Base-by-base conservation (phyloP, 495 filamentous ascomycete genomes). In the Hypoxylon trugodes region DNA sequence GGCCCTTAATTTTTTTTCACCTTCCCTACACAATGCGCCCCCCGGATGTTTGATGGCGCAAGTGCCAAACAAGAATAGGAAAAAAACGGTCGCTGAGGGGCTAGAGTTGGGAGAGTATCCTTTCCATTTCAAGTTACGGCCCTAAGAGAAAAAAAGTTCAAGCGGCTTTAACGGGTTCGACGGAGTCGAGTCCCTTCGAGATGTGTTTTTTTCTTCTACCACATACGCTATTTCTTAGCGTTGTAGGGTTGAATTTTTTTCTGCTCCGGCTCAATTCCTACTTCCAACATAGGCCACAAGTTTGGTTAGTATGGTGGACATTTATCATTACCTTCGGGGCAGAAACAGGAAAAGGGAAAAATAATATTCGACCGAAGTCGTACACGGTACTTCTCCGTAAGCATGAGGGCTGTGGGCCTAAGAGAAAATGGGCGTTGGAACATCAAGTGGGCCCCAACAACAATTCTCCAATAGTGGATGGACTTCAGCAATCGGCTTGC, bases 341-440 rank as follows among this genome's bases (percentile, higher is more conserved):
- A 67, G 40, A 67, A 58, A 53, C 64, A 61, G 58, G 51, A 48
- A 62, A 62, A 56, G 30, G 32, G 24, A 15, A 52, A 61, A 52
- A 57, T 48, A 59, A 59, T 59, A 67, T 67, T 67, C 46, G 64
- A 67, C 58, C 52, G 64, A 61, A 59, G 58, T 62, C 35, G 64
- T 67, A 67, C 64, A 59, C 64, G 64, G 64, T 67, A 67, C 64
- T 58, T 61, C 22, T 10, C 43, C 38, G 32, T 40, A 64, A 55
- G 49, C 45, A 40, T 47, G 38, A 19, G 12, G 26, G 28, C 18
- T 43, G 48, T 51, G 46, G 57, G 54, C 50, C 61, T 65, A 55
- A 40, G n/a, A 50, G 21, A 54, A 22, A 60, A 46, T 59, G 66
- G 54, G 60, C 65, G 66, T 59, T 69, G 61, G 61, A n/a, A 51